A percentile compares a stretch with the other conserved stretches of the same genome.
These are phyloP conservation scores for Helianthus tuberosus DNA, from an alignment of 129 eudicot genomes.

Conservation along the genomic window DNA sequence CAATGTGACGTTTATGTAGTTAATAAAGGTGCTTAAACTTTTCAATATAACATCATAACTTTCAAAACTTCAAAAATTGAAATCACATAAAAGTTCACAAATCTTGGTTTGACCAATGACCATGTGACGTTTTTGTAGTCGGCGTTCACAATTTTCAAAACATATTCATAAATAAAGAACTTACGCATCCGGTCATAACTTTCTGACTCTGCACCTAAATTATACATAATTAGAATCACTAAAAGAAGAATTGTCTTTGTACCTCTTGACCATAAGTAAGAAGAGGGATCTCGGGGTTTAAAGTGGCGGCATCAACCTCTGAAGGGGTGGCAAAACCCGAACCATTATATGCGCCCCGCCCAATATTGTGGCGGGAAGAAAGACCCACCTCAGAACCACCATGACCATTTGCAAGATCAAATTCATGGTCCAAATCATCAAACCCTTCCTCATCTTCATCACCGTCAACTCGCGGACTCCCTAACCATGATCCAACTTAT, in stretches of 20 bases:
- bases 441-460: slow-evolving; percentile 85
- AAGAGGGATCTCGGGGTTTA: slow-evolving; percentile 66
- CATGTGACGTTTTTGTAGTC: neutral
- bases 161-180: neutral
- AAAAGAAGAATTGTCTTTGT: slow-evolving; percentile 10
- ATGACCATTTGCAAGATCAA: slow-evolving; percentile 52
- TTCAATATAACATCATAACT: neutral
- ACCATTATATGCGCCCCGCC: slow-evolving; percentile 46
- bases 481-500: slow-evolving; percentile 27
- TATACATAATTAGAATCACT: neutral
- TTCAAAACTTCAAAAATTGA: neutral
- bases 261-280: slow-evolving; percentile 93
- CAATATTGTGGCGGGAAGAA: slow-evolving; percentile 48
- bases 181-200: neutral
- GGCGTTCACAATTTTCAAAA: neutral
- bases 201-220: neutral
- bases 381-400: slow-evolving; percentile 45
- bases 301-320: slow-evolving; percentile 42
- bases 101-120: neutral
- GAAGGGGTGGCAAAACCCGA: slow-evolving; percentile 62
- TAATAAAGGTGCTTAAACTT: neutral
- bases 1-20: neutral
- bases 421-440: slow-evolving; percentile 78
- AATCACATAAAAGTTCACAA: neutral
- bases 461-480: slow-evolving; percentile 86